Evolutionary conservation across 164 flowering plant species (phyloP), one percentile per base, ranked within the genome.

Genomic region (Magnolia changhungtana): DNA sequence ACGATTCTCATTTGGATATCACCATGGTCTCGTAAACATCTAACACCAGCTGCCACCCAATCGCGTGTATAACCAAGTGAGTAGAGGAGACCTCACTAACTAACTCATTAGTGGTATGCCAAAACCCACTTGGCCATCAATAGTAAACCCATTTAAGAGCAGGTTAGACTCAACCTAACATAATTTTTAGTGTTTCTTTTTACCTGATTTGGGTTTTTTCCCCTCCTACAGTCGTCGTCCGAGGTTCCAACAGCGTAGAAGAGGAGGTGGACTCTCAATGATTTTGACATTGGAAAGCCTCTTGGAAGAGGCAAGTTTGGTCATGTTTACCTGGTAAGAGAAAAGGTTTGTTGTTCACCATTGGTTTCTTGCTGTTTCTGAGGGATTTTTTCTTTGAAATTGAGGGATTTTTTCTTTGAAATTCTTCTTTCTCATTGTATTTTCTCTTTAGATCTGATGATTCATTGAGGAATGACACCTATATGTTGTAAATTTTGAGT

Each of bases 301-400:
- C 95, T 96, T 9, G 99, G 99, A 66, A 83, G 98, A 78, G 99
- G 99, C 52, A 96, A 96, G 83, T 94, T 94, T 74, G 99, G 98
- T 8, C 97, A 96, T 78, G 99, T 96, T 21, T 96, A 96, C 79
- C 83, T 94, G 78, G 98, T 98, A 0, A 88, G 98, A 80, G 99
- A 96, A 77, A 86, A 89, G 93, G 99, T 92, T 23, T 65, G 86
- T 78, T 51, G 86, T 79, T 51, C 9, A 37, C 3, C 14, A 72
- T 19, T 67, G 8, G 45, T 37, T 63, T 19, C 20, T 64, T 14
- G 14, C 18, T 16, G 11, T 55, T 55, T 55, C 18, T 13, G 3
- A 11, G 18, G 3, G 7, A 7, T 13, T 10, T 55, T 55, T 55
- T 55, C 10, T 16, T 55, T 10, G 13, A 10, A 55, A 16, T 16